phyloP scores from a whole-genome alignment of 1,284 basidiomycete species.

The Papiliotrema flavescens region DNA sequence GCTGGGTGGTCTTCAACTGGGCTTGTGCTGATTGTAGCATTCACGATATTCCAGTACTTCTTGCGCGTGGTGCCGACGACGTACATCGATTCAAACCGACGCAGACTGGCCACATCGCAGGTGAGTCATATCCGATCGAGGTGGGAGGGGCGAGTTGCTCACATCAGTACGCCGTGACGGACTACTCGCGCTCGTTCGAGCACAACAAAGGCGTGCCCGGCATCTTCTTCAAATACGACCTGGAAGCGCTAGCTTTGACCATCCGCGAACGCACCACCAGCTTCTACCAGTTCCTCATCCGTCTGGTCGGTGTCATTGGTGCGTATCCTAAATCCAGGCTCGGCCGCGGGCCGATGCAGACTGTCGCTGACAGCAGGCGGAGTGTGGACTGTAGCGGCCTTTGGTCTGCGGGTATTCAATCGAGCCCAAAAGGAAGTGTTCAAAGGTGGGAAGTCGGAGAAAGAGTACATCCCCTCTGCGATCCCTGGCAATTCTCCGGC shows the following conservation, averaged over 20 bases:
- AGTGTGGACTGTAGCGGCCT: slow-evolving; percentile 50
- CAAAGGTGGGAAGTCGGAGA: slow-evolving; percentile 32
- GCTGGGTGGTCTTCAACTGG: too few species aligned
- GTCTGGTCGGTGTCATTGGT: slow-evolving; percentile 53
- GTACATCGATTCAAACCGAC: slow-evolving; percentile 69
- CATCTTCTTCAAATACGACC: slow-evolving; percentile 95
- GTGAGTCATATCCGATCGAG: slow-evolving; percentile 8
- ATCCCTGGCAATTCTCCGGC: neutral
- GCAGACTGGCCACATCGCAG: slow-evolving; percentile 64
- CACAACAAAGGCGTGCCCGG: slow-evolving; percentile 81
- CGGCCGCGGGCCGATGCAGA: neutral
- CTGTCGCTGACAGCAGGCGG: slow-evolving; percentile 29
- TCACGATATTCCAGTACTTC: slow-evolving; percentile 94
- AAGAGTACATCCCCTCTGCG: slow-evolving; percentile 14
- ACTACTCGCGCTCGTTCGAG: slow-evolving; percentile 74
- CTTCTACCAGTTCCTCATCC: slow-evolving; percentile 75
- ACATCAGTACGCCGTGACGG: slow-evolving; percentile 86
- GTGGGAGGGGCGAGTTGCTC: neutral
- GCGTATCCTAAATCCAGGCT: too few species aligned
- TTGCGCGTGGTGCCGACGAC: slow-evolving; percentile 91
- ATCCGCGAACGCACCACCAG: slow-evolving; percentile 82
- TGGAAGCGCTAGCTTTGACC: slow-evolving; percentile 82
- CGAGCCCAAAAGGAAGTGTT: slow-evolving; percentile 44
- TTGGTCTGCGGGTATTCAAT: slow-evolving; percentile 45
- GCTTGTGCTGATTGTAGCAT: slow-evolving; percentile 57